Evolutionary conservation across 164 flowering plant genomes (phyloP), one percentile per base, ranked within the genome.

Genomic region (Chimonanthus salicifolius): DNA sequence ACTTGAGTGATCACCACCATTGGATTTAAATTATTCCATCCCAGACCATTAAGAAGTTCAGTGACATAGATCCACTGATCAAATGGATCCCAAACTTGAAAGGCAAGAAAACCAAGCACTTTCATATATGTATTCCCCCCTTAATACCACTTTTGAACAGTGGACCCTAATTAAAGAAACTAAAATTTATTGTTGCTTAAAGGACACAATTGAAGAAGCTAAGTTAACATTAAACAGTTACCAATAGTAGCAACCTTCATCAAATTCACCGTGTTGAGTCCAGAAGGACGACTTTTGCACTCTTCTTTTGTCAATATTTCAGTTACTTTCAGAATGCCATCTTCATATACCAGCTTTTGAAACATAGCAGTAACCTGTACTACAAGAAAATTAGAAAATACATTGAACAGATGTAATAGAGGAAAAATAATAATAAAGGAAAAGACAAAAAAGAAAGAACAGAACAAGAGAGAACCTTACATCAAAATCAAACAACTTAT

Each of bases 241-340:
- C 71, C 2, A 70, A 72, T 3, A 21, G 48, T 70, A 54, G 77
- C 67, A 11, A 91, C 98, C 97, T 94, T 94, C 73, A 94, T 78
- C 78, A 94, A 86, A 81, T 92, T 94, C 75, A 94, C 97, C 2
- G 99, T 94, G 80, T 94, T 94, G 3, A 94, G 94, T 70, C 99
- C 99, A 78, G 87, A 65, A 63, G 97, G 99, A 33, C 97, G 97
- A 77, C 83, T 77, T 85, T 90, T 94, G 80, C 69, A 62, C 78
- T 94, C 99, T 76, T 90, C 92, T 71, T 91, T 91, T 77, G 82
- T 84, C 58, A 88, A 87, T 71, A 87, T 72, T 68, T 84, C 81
- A 78, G 76, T 83, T 62, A 92, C 97, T 86, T 84, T 84, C 64
- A 84, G 72, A 71, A 80, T 73, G 21, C 92, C 92, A 86, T 86